Base-by-base conservation (phyloP, 768 basidiomycete species). In the Leccinum broughii region DNA sequence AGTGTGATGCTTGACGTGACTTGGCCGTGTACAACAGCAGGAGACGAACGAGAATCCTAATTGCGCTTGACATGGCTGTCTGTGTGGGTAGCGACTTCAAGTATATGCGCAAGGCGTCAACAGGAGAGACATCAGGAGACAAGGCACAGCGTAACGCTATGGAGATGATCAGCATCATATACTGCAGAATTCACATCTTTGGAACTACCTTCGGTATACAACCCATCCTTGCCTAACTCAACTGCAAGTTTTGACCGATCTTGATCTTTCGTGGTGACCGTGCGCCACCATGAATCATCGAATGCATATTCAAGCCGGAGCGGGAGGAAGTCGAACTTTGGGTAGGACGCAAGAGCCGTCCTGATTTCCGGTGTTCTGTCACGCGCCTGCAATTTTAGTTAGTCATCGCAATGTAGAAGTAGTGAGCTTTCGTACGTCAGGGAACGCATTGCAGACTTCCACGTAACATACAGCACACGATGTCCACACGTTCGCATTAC, bases 271-370 rank as follows among this genome's bases (percentile, higher is more conserved):
- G 79, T 76, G 22, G 81, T 79, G 9, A 84, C 72, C 13, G 63
- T 72, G 51, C 76, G 64, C 89, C 89, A 92, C 90, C 90, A 92
- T 15, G 70, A 64, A 17, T 71, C 69, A 67, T 88, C 85, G 67
- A 93, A 93, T 1, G 89, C 89, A 70, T 90, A 81, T 71, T 93
- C 89, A 51, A 93, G 69, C 13, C 84, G 82, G 51, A 92, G 68
- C 2, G 85, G 78, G 37, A 90, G 68, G 59, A 89, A 87, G 22
- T 85, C 82, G 61, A 88, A 75, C 35, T 73, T 76, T 6, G 75
- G 71, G 57, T 86, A 85, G n/a, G 73, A 70, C 44, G 77, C 68
- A 15, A 88, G 77, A n/a, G 79, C 68, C 1, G 70, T 64, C 17
- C 73, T 75, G 20, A 87, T 76, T 34, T 84, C 84, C 24, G 83